Base-by-base conservation (phyloP, 768 basidiomycete genomes). In the Kwoniella dendrophila region DNA sequence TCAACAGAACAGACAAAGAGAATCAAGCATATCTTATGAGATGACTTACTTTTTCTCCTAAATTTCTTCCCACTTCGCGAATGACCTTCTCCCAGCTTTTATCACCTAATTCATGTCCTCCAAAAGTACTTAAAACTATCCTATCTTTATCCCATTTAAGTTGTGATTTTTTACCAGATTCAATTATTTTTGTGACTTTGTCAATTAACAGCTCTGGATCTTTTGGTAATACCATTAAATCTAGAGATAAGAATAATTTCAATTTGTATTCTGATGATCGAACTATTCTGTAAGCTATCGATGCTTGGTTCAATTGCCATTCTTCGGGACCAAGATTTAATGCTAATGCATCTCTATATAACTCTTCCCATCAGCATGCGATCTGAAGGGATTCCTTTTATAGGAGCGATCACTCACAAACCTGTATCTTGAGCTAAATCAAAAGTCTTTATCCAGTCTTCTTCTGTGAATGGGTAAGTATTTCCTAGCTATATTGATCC, bases 401-500 rank as follows among this genome's bases (percentile, higher is more conserved):
- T 14, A 32, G 14, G 24, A n/a, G 11, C 18, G 14, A 50, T 27
- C 10, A 60, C 70, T 36, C 53, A 74, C 76, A 80, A 48, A 2
- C 69, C 73, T 6, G 79, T 77, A 29, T 73, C 67, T 26, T 65
- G 51, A 4, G 74, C 77, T 5, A 77, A 67, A 20, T 64, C 53
- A 30, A 78, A 66, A 14, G 75, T 75, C 16, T 51, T 38, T 3
- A 20, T 16, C 77, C 77, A 78, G 32, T 78, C 71, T 8, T 64
- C 29, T 2, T 62, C 56, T 0, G 71, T 73, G 66, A 74, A 80
- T 14, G 74, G 73, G 49, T 77, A 74, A 0, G 78, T 78, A 49
- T 80, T 80, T 0, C 79, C 79, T 2, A 79, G 69, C 78, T 79
- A 50, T 7, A n/a, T n/a, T n/a, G n/a, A n/a, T n/a, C n/a, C n/a